Percentiles rank a stretch among this genome's conserved stretches.
Evolutionary conservation across 495 filamentous ascomycete genomes (phyloP).

Genomic region (Aspergillus steynii): DNA sequence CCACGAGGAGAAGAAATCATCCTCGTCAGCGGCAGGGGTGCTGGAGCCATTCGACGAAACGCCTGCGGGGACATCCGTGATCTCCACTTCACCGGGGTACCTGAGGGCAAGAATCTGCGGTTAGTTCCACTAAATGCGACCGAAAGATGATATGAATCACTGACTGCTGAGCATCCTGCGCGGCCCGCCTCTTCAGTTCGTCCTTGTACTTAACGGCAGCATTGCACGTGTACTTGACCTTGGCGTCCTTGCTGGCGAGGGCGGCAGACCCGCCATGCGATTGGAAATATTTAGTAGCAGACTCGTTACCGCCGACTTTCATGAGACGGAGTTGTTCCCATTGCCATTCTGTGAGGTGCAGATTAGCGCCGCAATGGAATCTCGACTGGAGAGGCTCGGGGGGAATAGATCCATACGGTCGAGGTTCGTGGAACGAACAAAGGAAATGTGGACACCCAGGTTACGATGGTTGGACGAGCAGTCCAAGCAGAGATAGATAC

Average conservation of each 20-base stretch:
- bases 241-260: slow-evolving; percentile 90
- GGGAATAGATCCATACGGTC: slow-evolving; percentile 72
- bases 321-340: slow-evolving; percentile 98
- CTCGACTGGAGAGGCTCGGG: slow-evolving; percentile 1
- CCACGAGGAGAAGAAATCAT: slow-evolving; percentile 99
- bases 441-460: slow-evolving; percentile 92
- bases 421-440: slow-evolving; percentile 96
- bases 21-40: slow-evolving; percentile 74
- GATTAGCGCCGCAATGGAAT: slow-evolving; percentile 21
- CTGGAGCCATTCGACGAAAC: slow-evolving; percentile 59
- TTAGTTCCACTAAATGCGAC: background rate
- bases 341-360: slow-evolving; percentile 78
- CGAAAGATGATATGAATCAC: slow-evolving; percentile 5
- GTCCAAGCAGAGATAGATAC: slow-evolving; percentile 97
- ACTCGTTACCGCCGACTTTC: slow-evolving; percentile 98
- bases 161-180: slow-evolving; percentile 78
- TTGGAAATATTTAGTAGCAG: slow-evolving; percentile 96
- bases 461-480: slow-evolving; percentile 93
- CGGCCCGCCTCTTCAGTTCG: slow-evolving; percentile 80
- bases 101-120: slow-evolving; percentile 38
- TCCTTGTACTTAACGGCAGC: slow-evolving; percentile 96
- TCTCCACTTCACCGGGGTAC: slow-evolving; percentile 81
- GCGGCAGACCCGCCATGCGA: slow-evolving; percentile 91
- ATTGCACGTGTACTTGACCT: slow-evolving; percentile 92
- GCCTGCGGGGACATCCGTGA: slow-evolving; percentile 70